Evolutionary conservation across 208 protist genomes (phyloP), one percentile per base, ranked within the genome.

Genomic region (Vickermania spadyakhi): DNA sequence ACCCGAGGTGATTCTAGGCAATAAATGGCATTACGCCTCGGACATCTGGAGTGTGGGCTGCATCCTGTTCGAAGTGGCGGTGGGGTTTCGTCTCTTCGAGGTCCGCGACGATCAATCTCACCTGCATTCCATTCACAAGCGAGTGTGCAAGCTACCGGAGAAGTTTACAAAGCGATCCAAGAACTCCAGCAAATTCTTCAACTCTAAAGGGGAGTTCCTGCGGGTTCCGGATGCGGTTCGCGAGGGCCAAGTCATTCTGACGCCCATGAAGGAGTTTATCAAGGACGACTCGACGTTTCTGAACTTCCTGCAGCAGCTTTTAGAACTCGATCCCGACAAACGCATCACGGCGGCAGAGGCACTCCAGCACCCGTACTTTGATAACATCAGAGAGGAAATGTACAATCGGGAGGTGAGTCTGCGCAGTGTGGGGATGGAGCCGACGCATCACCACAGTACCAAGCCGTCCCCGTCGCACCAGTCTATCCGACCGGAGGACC

Each of bases 1-100:
- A 22, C 88, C 89, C 5, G 86, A 96, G 68, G 90, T 96, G 23
- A 62, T 97, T 28, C 65, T 97, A 0, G 84, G 89, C 25, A 78
- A 77, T 49, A 78, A 75, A 31, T 98, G 93, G 86, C 84, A 85
- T 68, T 86, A 87, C 55, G 75, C 86, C 21, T 93, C 94, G n/a
- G 93, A 98, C 71, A 90, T 98, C 51, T 98, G 94, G 93, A 92
- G 79, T 54, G 51, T 97, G 0, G 93, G 91, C 13, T 97, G 93
- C 71, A 96, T 98, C 50, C 52, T 97, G 7, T 93, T 91, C 52
- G 94, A 97, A 70, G 76, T 97, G 0, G 86, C 80, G n/a, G 77
- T 75, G 1, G 94, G 94, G n/a, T 64, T 79, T 42, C 84, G 94
- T 21, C 70, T 98, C 14, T 98, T 96, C 61, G 88, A 97, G 45